A percentile compares a stretch with the other conserved stretches of the same genome.
These are phyloP conservation scores for Letharia columbiana DNA, from an alignment of 495 filamentous ascomycete species.

Conservation along the genomic window DNA sequence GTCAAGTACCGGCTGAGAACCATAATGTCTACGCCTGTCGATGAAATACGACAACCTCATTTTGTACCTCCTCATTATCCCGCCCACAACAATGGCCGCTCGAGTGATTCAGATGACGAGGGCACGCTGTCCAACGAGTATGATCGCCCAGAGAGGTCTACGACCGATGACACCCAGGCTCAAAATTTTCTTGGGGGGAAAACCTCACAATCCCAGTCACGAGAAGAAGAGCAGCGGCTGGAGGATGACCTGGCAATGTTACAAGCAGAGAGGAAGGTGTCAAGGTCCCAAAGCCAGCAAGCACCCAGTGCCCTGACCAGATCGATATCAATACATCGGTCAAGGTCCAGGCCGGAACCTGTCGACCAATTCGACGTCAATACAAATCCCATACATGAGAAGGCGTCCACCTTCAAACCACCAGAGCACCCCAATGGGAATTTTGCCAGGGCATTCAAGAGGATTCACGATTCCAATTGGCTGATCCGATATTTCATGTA, in stretches of 20 bases:
- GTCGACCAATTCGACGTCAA: slow-evolving; percentile 80
- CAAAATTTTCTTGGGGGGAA: slow-evolving; percentile 24
- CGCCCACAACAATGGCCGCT: slow-evolving; percentile 23
- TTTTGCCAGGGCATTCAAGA: slow-evolving; percentile 54
- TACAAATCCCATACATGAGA: slow-evolving; percentile 67
- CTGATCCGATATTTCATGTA: slow-evolving; percentile 82
- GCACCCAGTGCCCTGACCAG: slow-evolving; percentile 31
- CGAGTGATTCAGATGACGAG: slow-evolving; percentile 34
- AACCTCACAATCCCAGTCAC: slow-evolving; percentile 43
- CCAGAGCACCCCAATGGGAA: slow-evolving; percentile 56
- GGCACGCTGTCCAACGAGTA: slow-evolving; percentile 21
- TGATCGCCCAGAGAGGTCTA: slow-evolving; percentile 34
- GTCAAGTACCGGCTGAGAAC: not conserved
- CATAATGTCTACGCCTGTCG: slow-evolving; percentile 47
- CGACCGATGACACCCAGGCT: slow-evolving; percentile 27
- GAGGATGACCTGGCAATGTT: slow-evolving; percentile 81
- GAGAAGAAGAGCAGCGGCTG: slow-evolving; percentile 62
- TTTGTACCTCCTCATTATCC: slow-evolving; percentile 24
- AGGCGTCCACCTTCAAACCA: slow-evolving; percentile 57
- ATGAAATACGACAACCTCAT: slow-evolving; percentile 37
- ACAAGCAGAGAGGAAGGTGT: slow-evolving; percentile 69
- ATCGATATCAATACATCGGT: slow-evolving; percentile 35
- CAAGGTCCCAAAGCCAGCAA: slow-evolving; percentile 39
- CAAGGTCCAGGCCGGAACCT: slow-evolving; percentile 44
- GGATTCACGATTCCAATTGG: slow-evolving; percentile 64